These are phyloP conservation scores for Aspergillus versicolor DNA, from an alignment of 2,329 filamentous ascomycete genomes.

Conservation along the genomic window DNA sequence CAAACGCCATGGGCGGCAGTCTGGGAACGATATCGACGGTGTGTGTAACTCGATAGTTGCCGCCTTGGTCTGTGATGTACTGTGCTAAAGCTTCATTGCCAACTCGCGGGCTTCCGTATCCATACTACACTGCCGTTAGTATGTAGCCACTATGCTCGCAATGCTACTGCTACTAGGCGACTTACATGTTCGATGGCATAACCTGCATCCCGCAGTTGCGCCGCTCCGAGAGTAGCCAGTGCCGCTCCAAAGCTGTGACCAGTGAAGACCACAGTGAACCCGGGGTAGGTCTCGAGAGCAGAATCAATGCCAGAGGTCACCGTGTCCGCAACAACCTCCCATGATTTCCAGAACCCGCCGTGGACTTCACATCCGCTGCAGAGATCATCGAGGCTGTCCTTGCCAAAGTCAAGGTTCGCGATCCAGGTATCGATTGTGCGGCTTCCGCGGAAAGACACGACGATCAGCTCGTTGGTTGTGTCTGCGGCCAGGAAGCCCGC, in stretches of 20 bases:
- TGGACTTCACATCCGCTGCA: constrained; percentile 47
- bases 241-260: constrained; percentile 55
- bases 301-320: constrained; percentile 40
- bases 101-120: constrained; percentile 44
- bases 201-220: constrained; percentile 44
- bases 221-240: constrained; percentile 49
- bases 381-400: constrained; percentile 33
- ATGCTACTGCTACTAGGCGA: not conserved
- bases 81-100: constrained; percentile 39
- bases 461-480: constrained; percentile 40
- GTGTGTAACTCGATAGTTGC: constrained; percentile 40
- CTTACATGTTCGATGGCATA: constrained; percentile 45
- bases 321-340: constrained; percentile 36
- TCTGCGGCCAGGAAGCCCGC: constrained; percentile 51
- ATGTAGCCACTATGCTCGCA: not conserved
- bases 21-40: constrained; percentile 40
- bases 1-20: constrained; percentile 32
- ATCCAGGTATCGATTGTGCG: constrained; percentile 32
- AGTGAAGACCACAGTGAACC: constrained; percentile 46
- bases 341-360: constrained; percentile 50
- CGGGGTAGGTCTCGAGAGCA: constrained; percentile 32
- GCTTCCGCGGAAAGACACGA: constrained; percentile 39
- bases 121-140: constrained; percentile 33
- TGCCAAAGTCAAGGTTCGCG: constrained; percentile 31
- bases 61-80: constrained; percentile 38